Base-by-base conservation (phyloP, 2,329 filamentous ascomycete genomes). In the Colletotrichum sp. region DNA sequence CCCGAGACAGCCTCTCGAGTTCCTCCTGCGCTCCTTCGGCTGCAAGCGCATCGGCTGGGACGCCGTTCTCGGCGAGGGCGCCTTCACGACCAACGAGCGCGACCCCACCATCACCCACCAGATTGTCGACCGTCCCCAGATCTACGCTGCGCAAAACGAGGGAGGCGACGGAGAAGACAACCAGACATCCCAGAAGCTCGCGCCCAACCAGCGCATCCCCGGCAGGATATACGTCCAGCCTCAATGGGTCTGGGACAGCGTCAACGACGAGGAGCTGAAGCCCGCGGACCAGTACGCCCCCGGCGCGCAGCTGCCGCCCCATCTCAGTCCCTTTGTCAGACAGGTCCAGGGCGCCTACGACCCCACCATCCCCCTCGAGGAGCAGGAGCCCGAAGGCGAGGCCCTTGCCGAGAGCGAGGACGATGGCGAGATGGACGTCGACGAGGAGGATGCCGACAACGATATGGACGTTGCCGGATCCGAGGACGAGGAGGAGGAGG, bases 21-120 rank as follows among this genome's bases (percentile, higher is more conserved):
- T 99, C 83, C 91, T 99, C 71, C 91, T 99, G 69, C 94, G 96
- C 82, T 92, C 96, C 5, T 99, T 99, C 82, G 97, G 97, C 78
- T 99, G 96, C 89, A 98, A 96, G 88, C 92, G 96, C 60, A 94
- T 99, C 79, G 97, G 96, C 57, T 99, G 97, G 97, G 96, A 99
- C 82, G 90, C 92, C 36, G 94, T 98, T 26, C 90, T 98, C 24
- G 97, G 97, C 68, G 96, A 96, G 77, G 97, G 97, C 63, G 94
- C 97, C 65, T 99, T 95, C 87, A 99, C 96, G 36, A 94, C 94
- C 67, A 92, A 98, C 82, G 96, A 99, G 86, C 89, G 92, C 18
- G 96, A 99, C 82, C 92, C 95, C 7, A 89, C 93, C 71, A 99
- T 99, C 80, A 99, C 97, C 32, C 97, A 99, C 85, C 97, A 99